These are phyloP conservation scores for Cercospora sesami DNA, from an alignment of 2,329 filamentous ascomycete genomes.

Conservation along the genomic window DNA sequence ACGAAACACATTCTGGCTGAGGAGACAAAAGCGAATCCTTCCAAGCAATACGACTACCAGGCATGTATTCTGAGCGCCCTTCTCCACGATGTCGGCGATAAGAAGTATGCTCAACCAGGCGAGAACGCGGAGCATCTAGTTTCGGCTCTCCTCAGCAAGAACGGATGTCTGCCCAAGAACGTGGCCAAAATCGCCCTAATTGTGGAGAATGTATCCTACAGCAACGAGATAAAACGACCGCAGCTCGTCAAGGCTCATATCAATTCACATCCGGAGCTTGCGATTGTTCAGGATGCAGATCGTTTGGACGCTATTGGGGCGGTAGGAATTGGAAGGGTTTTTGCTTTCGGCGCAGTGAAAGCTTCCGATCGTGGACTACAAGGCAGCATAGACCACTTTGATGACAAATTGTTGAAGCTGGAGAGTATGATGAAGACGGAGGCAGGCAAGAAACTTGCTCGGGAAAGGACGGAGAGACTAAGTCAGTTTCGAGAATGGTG, in stretches of 20 bases:
- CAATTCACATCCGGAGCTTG: conserved; percentile 68
- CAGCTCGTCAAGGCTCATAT: conserved; percentile 61
- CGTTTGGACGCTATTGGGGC: conserved; percentile 87
- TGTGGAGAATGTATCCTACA: conserved; percentile 76
- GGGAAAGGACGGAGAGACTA: conserved; percentile 51
- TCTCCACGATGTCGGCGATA: conserved; percentile 86
- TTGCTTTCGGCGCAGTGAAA: conserved; percentile 72
- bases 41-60: conserved; percentile 32
- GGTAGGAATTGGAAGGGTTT: conserved; percentile 76
- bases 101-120: conserved; percentile 65
- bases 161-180: conserved; percentile 59
- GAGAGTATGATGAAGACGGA: conserved; percentile 61
- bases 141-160: conserved; percentile 54
- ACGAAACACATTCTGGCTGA: conserved; percentile 63
- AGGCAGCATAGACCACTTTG: conserved; percentile 71
- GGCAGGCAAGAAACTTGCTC: conserved; percentile 53
- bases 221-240: conserved; percentile 68
- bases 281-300: conserved; percentile 88
- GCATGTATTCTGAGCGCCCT: conserved; percentile 46
- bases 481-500: conserved; percentile 56
- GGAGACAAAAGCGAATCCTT: conserved; percentile 30
- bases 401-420: conserved; percentile 70
- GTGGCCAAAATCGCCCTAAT: conserved; percentile 69
- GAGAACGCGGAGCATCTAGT: conserved; percentile 60
- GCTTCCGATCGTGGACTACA: conserved; percentile 54